phyloP scores from a whole-genome alignment of 2,329 filamentous ascomycete species.

The Ophiostoma sp. region DNA sequence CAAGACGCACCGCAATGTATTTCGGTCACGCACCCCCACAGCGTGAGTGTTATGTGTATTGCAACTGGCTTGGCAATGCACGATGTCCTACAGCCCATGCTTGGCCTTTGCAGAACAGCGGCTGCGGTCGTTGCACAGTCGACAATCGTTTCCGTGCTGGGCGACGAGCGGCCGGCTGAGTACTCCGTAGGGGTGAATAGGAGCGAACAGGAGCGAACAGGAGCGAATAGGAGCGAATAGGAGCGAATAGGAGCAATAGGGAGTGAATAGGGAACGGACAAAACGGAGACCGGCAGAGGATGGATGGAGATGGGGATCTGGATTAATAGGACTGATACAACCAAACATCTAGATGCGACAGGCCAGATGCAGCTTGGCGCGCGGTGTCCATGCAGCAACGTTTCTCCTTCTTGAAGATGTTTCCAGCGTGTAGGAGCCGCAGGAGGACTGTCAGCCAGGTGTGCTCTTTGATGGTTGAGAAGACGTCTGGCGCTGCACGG shows the following conservation, averaged over 20 bases:
- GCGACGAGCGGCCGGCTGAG: background rate
- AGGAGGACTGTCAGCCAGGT: background rate
- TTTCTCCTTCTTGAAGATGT: background rate
- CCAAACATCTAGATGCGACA: conserved; percentile 1
- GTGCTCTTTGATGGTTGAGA: too few species aligned
- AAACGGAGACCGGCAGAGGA: background rate
- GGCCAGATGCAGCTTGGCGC: background rate
- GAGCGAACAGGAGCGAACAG: background rate
- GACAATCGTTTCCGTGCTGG: conserved; percentile 3
- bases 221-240: too few species aligned
- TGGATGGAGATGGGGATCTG: background rate
- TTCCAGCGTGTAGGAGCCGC: background rate
- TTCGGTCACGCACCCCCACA: too few species aligned
- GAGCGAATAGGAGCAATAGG: background rate
- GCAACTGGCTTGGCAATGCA: background rate
- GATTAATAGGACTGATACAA: background rate
- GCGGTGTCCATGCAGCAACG: background rate
- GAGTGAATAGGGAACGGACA: background rate
- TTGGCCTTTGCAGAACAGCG: background rate
- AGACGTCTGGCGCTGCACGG: too few species aligned
- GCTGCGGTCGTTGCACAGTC: background rate
- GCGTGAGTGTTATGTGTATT: background rate
- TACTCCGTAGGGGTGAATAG: too few species aligned
- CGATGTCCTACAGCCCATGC: background rate
- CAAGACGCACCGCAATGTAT: background rate